phyloP scores from a whole-genome alignment of 345 rosid species.

The Salix purpurea region DNA sequence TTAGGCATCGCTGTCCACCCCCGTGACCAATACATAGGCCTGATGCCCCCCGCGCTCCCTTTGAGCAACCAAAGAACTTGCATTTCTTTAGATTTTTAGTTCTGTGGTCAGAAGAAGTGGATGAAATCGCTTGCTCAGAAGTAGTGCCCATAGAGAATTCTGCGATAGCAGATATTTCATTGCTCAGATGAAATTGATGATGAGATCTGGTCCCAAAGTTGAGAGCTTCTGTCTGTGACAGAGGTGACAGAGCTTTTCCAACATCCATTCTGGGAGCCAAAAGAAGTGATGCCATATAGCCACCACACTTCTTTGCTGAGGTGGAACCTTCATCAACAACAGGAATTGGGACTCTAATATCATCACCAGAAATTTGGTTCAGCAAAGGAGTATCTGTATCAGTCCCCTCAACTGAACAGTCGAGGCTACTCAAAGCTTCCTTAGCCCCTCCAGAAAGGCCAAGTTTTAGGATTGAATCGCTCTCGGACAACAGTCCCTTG shows the following conservation, averaged over 20 bases:
- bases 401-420: conserved; percentile 45
- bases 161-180: conserved; percentile 47
- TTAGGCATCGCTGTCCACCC: conserved; percentile 94
- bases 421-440: conserved; percentile 40
- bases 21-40: conserved; percentile 96
- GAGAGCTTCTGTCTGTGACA: conserved; percentile 32
- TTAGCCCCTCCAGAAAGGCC: conserved; percentile 61
- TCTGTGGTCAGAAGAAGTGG: conserved; percentile 50
- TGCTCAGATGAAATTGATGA: conserved; percentile 39
- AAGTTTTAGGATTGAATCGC: conserved; percentile 62
- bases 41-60: conserved; percentile 90
- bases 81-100: conserved; percentile 58
- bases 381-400: conserved; percentile 23
- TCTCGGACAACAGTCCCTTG: conserved; percentile 41
- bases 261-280: conserved; percentile 53
- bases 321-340: conserved; percentile 90
- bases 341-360: conserved; percentile 40
- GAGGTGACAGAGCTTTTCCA: conserved; percentile 28
- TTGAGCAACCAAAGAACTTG: conserved; percentile 65
- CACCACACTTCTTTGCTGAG: conserved; percentile 87
- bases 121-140: conserved; percentile 54
- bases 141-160: conserved; percentile 48
- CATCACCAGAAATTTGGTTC: conserved; percentile 28
- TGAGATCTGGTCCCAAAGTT: conserved; percentile 37
- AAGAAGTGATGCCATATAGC: conserved; percentile 82